Base-by-base conservation (phyloP, 805 yeast genomes). In the Ogataea methanolica region DNA sequence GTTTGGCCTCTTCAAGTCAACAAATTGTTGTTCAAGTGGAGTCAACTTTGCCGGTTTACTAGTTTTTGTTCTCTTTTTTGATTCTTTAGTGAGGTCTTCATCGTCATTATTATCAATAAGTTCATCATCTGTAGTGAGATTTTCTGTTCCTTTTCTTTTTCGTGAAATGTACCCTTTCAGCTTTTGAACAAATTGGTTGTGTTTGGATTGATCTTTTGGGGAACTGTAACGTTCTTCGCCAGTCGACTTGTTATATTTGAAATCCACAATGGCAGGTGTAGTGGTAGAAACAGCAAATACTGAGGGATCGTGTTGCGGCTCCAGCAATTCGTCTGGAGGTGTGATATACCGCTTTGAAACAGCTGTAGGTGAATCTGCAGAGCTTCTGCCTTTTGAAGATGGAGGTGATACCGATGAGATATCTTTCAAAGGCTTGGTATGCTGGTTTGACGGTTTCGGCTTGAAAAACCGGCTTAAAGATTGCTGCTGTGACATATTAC, bases 1-100 rank as follows among this genome's bases (percentile, higher is more conserved):
- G 60, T 92, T 69, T 2, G 65, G 57, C 6, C 65, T 54, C 59
- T 90, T 90, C 44, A 94, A 67, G 3, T 81, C 83, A 29, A 82
- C 69, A 50, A 82, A 81, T 64, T 91, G 97, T 51, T 75, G 77
- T 55, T 90, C 97, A 35, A 91, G 65, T 0, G 97, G 97, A 0
- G 96, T 86, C 41, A 83, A 65, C 47, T 70, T 70, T 5, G 46
- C 38, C 1, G 41, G 21, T 45, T 49, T 53, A 17, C 43, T n/a
- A 15, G 29, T 40, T 23, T 48, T 51, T n/a, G 42, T n/a, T 16
- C 43, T 45, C 36, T 46, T 46, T 26, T 51, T 50, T 14, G 52
- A 50, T 2, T 45, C 19, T 6, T 31, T 44, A 15, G 40, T 47
- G 2, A 14, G 35, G 9, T 35, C 39, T 11, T 39, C 49, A 11